A percentile compares a stretch with the other conserved stretches of the same genome.
Conservation (phyloP, 2,329 filamentous ascomycete genomes). For the Aureobasidium mangrovei region DNA sequence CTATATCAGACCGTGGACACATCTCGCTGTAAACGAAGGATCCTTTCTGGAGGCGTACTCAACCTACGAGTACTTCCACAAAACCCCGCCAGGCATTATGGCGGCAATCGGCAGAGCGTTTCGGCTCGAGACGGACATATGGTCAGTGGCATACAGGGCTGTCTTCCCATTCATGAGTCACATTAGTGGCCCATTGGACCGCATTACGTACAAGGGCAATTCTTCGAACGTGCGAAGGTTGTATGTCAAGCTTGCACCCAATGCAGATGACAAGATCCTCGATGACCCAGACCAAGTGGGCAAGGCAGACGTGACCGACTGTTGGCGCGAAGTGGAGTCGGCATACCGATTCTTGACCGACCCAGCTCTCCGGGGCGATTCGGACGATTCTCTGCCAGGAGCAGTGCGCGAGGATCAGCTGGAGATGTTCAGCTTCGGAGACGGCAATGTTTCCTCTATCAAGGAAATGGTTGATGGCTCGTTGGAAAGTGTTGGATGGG, state of each 20-base stretch:
- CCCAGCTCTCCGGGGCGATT: neutral
- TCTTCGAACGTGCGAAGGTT: slow-evolving; percentile 18
- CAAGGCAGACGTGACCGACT: slow-evolving; percentile 34
- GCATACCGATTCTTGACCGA: slow-evolving; percentile 10
- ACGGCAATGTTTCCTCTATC: neutral
- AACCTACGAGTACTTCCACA: slow-evolving; percentile 62
- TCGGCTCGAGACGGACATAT: slow-evolving; percentile 16
- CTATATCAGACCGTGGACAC: slow-evolving; percentile 54
- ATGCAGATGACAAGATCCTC: slow-evolving; percentile 31
- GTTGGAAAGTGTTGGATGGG: neutral
- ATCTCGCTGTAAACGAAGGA: slow-evolving; percentile 63
- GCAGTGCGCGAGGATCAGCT: neutral
- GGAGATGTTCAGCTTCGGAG: slow-evolving; percentile 2
- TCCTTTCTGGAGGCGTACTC: slow-evolving; percentile 63
- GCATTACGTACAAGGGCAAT: neutral
- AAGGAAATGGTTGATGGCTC: neutral
- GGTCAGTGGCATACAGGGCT: slow-evolving; percentile 44
- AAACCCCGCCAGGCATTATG: slow-evolving; percentile 41
- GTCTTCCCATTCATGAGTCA: slow-evolving; percentile 60
- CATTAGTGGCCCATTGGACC: slow-evolving; percentile 31
- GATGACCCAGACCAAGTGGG: slow-evolving; percentile 31
- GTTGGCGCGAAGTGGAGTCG: slow-evolving; percentile 27
- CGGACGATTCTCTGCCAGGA: neutral
- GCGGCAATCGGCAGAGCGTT: slow-evolving; percentile 49
- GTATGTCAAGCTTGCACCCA: slow-evolving; percentile 35